phyloP scores from a whole-genome alignment of 202 grass and related monocot species.

The Brachypodium distachyon region DNA sequence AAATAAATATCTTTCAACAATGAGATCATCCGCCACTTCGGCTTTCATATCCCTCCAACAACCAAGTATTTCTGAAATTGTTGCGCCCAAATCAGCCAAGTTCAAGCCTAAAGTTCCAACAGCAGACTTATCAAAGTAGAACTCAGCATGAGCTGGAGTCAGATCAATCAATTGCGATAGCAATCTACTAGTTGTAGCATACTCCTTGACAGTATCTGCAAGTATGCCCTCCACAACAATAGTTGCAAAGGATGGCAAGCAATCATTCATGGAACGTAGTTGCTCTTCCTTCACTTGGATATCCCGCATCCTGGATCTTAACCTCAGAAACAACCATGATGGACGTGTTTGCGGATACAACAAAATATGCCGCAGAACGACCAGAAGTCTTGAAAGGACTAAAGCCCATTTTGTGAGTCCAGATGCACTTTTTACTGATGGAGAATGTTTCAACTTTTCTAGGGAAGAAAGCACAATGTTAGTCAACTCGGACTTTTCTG shows the following conservation, averaged over 20 bases:
- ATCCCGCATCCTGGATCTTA: slow-evolving; percentile 81
- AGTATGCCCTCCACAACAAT: slow-evolving; percentile 46
- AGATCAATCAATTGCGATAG: slow-evolving; percentile 78
- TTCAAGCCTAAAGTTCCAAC: slow-evolving; percentile 51
- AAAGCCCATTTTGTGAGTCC: slow-evolving; percentile 85
- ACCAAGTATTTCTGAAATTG: slow-evolving; percentile 55
- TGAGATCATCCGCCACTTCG: slow-evolving; percentile 59
- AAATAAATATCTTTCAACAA: slow-evolving; percentile 85
- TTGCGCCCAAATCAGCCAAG: slow-evolving; percentile 35
- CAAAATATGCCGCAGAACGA: slow-evolving; percentile 73
- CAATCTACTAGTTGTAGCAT: slow-evolving; percentile 37
- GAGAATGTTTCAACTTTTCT: slow-evolving; percentile 48
- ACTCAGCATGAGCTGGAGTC: slow-evolving; percentile 39
- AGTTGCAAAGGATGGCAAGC: slow-evolving; percentile 59
- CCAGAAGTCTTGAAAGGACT: slow-evolving; percentile 65
- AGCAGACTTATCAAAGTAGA: slow-evolving; percentile 37
- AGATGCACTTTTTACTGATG: slow-evolving; percentile 19
- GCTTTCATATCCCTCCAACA: slow-evolving; percentile 64
- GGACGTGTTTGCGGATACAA: slow-evolving; percentile 66
- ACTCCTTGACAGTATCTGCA: slow-evolving; percentile 48
- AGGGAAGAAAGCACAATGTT: slow-evolving; percentile 51
- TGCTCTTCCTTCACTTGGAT: slow-evolving; percentile 38
- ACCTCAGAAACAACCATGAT: slow-evolving; percentile 72
- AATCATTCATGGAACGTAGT: slow-evolving; percentile 34
- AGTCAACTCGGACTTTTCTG: slow-evolving; percentile 51